These are phyloP conservation scores for Leccinum disarticulatum DNA, from an alignment of 768 basidiomycete species.

Conservation along the genomic window DNA sequence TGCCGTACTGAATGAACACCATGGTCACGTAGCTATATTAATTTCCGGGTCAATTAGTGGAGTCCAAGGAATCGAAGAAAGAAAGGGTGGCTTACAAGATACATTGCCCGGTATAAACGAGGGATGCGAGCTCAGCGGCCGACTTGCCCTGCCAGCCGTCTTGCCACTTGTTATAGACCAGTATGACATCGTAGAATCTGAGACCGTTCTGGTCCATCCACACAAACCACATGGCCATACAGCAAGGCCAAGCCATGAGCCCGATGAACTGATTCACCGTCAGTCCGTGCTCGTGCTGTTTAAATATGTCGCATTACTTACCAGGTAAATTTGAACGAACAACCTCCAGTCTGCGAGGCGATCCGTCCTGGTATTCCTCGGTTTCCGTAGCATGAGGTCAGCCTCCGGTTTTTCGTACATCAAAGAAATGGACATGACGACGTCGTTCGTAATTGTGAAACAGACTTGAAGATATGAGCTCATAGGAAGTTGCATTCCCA, in stretches of 20 bases:
- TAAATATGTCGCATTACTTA: slow-evolving; percentile 21
- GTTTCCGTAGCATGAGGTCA: slow-evolving; percentile 47
- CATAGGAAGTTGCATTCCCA: slow-evolving; percentile 60
- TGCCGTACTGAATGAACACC: slow-evolving; percentile 30
- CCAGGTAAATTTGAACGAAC: slow-evolving; percentile 48
- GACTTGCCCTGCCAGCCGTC: slow-evolving; percentile 37
- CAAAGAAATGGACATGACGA: slow-evolving; percentile 48
- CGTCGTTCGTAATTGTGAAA: slow-evolving; percentile 53
- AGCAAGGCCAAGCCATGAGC: slow-evolving; percentile 44
- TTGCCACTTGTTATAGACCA: slow-evolving; percentile 40
- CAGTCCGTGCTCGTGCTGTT: neutral
- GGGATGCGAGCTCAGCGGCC: slow-evolving; percentile 30
- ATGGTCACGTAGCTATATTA: slow-evolving; percentile 36
- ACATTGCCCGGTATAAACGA: slow-evolving; percentile 42
- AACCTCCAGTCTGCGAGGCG: slow-evolving; percentile 49
- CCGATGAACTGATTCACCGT: slow-evolving; percentile 37
- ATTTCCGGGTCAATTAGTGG: neutral
- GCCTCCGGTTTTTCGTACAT: slow-evolving; percentile 54
- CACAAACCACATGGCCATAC: slow-evolving; percentile 42
- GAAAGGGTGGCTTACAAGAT: slow-evolving; percentile 35
- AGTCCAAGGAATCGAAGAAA: slow-evolving; percentile 19
- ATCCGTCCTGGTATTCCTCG: slow-evolving; percentile 48
- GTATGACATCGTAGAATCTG: slow-evolving; percentile 34
- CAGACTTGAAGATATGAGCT: slow-evolving; percentile 53
- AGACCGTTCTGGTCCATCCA: slow-evolving; percentile 39